These are phyloP conservation scores for Ophiostoma sp. DNA, from an alignment of 2,329 filamentous ascomycete species.

Conservation along the genomic window DNA sequence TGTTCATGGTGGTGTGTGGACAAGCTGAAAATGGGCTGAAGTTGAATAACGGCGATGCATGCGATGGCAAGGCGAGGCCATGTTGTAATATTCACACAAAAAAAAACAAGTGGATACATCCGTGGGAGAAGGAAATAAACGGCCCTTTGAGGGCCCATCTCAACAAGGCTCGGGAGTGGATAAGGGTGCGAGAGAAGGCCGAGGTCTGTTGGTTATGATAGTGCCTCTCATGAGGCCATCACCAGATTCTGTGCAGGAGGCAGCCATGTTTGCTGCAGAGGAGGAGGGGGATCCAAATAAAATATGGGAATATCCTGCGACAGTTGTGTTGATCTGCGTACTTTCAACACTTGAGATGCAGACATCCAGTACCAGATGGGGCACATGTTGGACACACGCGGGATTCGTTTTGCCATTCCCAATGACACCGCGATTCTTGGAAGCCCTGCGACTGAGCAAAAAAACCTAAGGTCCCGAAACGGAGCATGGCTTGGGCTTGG, in stretches of 20 bases:
- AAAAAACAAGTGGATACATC: neutral
- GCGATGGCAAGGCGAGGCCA: neutral
- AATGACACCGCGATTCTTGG: neutral
- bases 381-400: neutral
- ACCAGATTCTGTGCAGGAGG: neutral
- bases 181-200: neutral
- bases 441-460: neutral
- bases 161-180: neutral
- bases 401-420: neutral
- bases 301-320: too few species aligned
- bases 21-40: slow-evolving; percentile 3
- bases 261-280: neutral
- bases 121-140: neutral
- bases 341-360: neutral
- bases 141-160: neutral
- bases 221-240: neutral
- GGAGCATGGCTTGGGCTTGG: neutral
- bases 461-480: neutral
- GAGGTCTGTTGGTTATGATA: neutral
- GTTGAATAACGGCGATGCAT: neutral
- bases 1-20: neutral
- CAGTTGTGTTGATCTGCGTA: neutral
- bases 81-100: neutral
- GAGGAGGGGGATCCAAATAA: neutral
- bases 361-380: neutral